Conservation (phyloP, 2,329 filamentous ascomycete genomes). For the Ophiocordyceps camponoti-floridani region DNA sequence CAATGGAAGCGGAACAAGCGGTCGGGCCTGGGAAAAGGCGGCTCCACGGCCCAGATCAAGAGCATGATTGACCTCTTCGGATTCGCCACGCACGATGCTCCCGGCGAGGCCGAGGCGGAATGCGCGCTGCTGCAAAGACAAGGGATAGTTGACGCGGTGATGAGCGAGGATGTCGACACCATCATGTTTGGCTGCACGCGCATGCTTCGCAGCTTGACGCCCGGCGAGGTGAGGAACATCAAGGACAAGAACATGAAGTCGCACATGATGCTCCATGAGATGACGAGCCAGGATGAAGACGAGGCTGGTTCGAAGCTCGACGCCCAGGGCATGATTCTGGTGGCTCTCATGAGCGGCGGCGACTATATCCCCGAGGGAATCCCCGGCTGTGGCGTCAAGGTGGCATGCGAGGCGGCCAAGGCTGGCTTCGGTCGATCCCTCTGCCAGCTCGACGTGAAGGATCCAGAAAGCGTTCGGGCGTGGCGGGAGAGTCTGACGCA, state of each 20-base stretch:
- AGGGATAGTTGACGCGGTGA: slow-evolving; percentile 77
- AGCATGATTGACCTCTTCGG: slow-evolving; percentile 70
- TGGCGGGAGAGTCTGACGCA: slow-evolving; percentile 60
- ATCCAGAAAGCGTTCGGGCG: slow-evolving; percentile 36
- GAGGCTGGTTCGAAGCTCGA: slow-evolving; percentile 44
- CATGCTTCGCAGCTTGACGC: slow-evolving; percentile 66
- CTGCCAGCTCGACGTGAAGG: slow-evolving; percentile 43
- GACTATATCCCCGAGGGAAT: slow-evolving; percentile 87
- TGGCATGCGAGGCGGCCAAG: slow-evolving; percentile 76
- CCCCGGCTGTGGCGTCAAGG: slow-evolving; percentile 68
- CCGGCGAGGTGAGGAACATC: slow-evolving; percentile 42
- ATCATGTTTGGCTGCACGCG: slow-evolving; percentile 86
- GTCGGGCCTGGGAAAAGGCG: slow-evolving; percentile 43
- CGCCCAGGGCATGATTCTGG: slow-evolving; percentile 77
- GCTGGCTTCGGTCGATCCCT: slow-evolving; percentile 72
- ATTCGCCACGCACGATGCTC: slow-evolving; percentile 69
- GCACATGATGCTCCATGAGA: slow-evolving; percentile 70
- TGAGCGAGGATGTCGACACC: slow-evolving; percentile 93
- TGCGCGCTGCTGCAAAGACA: slow-evolving; percentile 71
- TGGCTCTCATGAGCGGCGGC: slow-evolving; percentile 87
- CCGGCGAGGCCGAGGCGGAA: slow-evolving; percentile 90
- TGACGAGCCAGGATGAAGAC: slow-evolving; percentile 25
- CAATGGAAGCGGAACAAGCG: slow-evolving; percentile 76
- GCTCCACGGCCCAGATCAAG: slow-evolving; percentile 64
- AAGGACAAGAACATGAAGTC: slow-evolving; percentile 43